Evolutionary conservation across 768 basidiomycete species (phyloP).

Genomic region (Lactarius hengduanensis): DNA sequence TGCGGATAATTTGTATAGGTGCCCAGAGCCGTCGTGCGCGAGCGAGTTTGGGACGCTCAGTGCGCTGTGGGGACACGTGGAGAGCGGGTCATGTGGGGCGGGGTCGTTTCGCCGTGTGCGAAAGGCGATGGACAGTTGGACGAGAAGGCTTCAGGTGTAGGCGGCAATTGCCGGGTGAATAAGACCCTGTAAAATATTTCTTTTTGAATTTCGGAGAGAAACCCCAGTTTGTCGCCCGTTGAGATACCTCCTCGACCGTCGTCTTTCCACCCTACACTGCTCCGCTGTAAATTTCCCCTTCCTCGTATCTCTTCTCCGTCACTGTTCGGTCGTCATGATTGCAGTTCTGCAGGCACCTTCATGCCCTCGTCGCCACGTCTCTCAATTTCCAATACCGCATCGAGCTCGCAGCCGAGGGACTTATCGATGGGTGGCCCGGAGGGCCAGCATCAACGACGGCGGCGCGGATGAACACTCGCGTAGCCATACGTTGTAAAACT

Average conservation of each 20-base stretch:
- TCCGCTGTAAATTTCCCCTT: slow-evolving; percentile 2
- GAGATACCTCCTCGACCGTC: background rate
- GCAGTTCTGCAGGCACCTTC: slow-evolving; percentile 33
- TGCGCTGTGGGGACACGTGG: slow-evolving; percentile 11
- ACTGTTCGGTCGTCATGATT: no score
- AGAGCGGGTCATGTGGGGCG: slow-evolving; percentile 11
- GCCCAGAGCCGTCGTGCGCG: background rate
- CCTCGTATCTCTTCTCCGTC: no score
- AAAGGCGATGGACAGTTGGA: slow-evolving; percentile 4
- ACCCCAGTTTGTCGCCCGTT: no score
- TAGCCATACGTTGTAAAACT: no score
- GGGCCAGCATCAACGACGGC: slow-evolving; percentile 28
- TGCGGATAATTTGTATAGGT: slow-evolving; percentile 15
- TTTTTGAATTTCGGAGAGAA: background rate
- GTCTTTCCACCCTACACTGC: slow-evolving; percentile 5
- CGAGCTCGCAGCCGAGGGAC: slow-evolving; percentile 35
- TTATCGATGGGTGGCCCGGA: slow-evolving; percentile 31
- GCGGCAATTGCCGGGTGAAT: background rate
- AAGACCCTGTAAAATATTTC: background rate
- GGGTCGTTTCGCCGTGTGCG: slow-evolving; percentile 6
- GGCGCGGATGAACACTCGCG: slow-evolving; percentile 33
- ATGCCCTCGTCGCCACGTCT: slow-evolving; percentile 28
- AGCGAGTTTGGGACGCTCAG: slow-evolving; percentile 13
- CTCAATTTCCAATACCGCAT: slow-evolving; percentile 35
- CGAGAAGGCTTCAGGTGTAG: background rate